Evolutionary conservation across 1,139 yeast species (phyloP).

Genomic region (Suhomyces guaymorum): DNA sequence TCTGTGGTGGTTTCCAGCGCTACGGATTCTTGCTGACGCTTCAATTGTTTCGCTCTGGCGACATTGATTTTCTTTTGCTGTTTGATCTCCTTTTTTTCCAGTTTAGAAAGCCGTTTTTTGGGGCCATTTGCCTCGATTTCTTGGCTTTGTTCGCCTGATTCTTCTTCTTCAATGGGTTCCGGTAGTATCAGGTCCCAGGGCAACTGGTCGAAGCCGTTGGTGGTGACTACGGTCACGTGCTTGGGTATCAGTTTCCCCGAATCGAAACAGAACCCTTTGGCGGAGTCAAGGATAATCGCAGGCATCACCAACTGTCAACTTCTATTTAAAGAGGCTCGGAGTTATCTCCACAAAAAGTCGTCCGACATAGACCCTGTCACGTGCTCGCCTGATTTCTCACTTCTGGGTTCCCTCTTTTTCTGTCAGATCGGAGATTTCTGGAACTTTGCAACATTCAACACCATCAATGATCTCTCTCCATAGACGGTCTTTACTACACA

Average conservation of each 20-base stretch:
- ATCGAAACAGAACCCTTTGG: conserved; percentile 20
- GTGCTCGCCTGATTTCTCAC: too few species aligned
- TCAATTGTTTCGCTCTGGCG: conserved; percentile 22
- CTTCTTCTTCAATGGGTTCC: neutral
- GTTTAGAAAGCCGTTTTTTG: conserved; percentile 26
- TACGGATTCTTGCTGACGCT: conserved; percentile 21
- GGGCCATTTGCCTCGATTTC: conserved; percentile 6
- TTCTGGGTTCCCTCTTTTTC: too few species aligned
- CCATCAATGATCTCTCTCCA: neutral
- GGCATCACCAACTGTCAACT: too few species aligned
- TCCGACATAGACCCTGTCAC: too few species aligned
- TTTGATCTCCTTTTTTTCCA: conserved; percentile 31
- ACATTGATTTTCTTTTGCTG: conserved; percentile 34
- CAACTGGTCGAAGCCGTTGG: conserved; percentile 37
- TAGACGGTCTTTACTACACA: too few species aligned
- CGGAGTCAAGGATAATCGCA: conserved; percentile 10
- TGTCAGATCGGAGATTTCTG: too few species aligned
- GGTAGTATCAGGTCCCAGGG: conserved; percentile 25
- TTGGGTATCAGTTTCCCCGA: conserved; percentile 1
- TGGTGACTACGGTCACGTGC: conserved; percentile 2
- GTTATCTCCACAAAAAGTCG: too few species aligned
- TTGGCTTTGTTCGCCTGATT: conserved; percentile 11
- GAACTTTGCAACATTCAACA: too few species aligned
- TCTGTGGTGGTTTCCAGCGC: conserved; percentile 1
- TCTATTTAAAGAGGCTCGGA: too few species aligned